A percentile compares a stretch with the other conserved stretches of the same genome.
Evolutionary conservation across 139 green algal genomes (phyloP).

Genomic region (Micractinium conductrix): DNA sequence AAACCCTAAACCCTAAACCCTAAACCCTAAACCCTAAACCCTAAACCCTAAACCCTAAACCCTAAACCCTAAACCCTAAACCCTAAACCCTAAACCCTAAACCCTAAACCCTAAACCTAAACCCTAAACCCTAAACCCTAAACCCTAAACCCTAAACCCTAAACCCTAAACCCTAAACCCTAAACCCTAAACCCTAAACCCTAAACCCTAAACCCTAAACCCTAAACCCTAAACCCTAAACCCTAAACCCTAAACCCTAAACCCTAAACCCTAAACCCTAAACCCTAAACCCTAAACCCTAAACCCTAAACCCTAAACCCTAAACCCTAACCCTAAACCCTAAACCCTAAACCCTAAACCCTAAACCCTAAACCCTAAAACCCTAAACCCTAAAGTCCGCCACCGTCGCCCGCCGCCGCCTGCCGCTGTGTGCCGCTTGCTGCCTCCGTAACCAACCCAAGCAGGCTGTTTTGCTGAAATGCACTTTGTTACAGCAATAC

Average conservation of each 20-base stretch:
- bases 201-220: slow-evolving; percentile 9
- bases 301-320: neutral
- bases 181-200: slow-evolving; percentile 12
- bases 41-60: slow-evolving; percentile 31
- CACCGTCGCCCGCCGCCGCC: too few species aligned
- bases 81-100: slow-evolving; percentile 29
- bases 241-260: slow-evolving; percentile 11
- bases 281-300: neutral
- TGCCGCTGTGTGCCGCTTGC: too few species aligned
- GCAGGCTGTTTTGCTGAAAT: neutral
- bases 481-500: too few species aligned
- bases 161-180: slow-evolving; percentile 16
- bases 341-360: neutral
- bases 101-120: slow-evolving; percentile 30
- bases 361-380: neutral
- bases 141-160: slow-evolving; percentile 31
- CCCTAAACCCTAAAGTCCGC: too few species aligned
- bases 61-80: slow-evolving; percentile 24
- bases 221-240: neutral
- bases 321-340: neutral
- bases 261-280: slow-evolving; percentile 6
- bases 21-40: slow-evolving; percentile 28
- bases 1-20: too few species aligned
- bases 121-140: slow-evolving; percentile 31
- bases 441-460: too few species aligned